Base-by-base conservation (phyloP, 129 eudicot species). In the Flaveria brownii region DNA sequence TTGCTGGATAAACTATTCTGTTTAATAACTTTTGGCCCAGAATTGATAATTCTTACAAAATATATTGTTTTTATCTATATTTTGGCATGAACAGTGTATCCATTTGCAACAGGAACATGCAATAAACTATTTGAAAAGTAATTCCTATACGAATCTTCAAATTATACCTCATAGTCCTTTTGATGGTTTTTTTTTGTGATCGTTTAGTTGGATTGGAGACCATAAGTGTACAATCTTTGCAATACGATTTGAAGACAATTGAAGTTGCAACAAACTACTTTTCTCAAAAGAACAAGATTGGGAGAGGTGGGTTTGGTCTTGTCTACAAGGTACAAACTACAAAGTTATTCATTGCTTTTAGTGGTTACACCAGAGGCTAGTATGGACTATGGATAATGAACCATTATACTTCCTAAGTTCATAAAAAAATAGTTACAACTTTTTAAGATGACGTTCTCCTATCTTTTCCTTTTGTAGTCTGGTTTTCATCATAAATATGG, bases 221-320 rank as follows among this genome's bases (percentile, higher is more conserved):
- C 5, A 56, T 17, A 42, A 77, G 75, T 3, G 49, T 16, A 70
- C 62, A 70, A 45, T 68, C 87, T 60, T 76, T 86, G 77, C 81
- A 84, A 77, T 80, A 60, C 46, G 87, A 78, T 71, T 69, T 86
- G 51, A 20, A 43, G 74, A 84, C 78, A 3, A 64, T 84, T 18
- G 45, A 64, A 80, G 67, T 43, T 73, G 84, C 84, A 8, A 80
- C 84, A 17, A 69, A 80, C 51, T 39, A 70, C 74, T 84, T 84
- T 70, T 79, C 87, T 39, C 57, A 28, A 4, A 61, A 68, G 17
- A 84, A 79, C 70, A 84, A 64, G 20, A 76, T 84, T 17, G 84
- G 87, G 46, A 67, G 59, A 74, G 87, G 87, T 23, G 87, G 87
- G 46, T 84, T 84, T 75, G 87, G 87, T 23, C 43, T 65, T 17